Evolutionary conservation across 257 asterid species (phyloP).

Genomic region (Misopates orontium): DNA sequence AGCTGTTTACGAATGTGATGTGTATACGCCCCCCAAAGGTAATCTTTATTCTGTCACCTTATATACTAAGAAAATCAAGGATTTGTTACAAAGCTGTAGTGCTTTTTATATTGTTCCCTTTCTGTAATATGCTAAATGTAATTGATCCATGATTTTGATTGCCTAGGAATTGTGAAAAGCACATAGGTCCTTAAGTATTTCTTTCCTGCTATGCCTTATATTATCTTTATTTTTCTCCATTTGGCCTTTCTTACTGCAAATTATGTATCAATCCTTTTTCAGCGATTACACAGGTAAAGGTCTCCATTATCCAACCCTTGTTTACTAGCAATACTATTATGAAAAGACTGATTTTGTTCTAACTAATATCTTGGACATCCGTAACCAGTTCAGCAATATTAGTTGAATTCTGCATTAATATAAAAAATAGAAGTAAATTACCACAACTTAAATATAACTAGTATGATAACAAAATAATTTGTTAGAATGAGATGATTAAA

Average conservation of each 20-base stretch:
- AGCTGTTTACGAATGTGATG: conserved; percentile 78
- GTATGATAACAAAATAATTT: neutral
- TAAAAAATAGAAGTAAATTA: neutral
- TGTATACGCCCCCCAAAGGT: conserved; percentile 77
- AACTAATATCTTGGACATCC: conserved; percentile 10
- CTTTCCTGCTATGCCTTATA: neutral
- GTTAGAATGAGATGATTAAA: conserved; percentile 17
- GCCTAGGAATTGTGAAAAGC: neutral
- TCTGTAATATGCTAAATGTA: too few species aligned
- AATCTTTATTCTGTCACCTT: conserved; percentile 18
- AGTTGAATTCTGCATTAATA: conserved; percentile 7
- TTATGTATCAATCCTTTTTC: neutral
- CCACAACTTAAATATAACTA: neutral
- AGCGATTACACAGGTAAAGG: neutral
- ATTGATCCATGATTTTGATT: neutral
- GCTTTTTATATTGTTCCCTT: neutral
- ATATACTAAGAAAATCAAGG: neutral
- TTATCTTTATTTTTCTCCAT: conserved; percentile 6
- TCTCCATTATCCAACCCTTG: neutral
- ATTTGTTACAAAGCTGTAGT: neutral
- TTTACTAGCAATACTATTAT: neutral
- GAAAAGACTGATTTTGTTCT: too few species aligned
- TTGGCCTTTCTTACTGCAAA: conserved; percentile 13
- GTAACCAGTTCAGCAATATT: conserved; percentile 10
- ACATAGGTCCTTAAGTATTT: neutral